phyloP scores from a whole-genome alignment of 2,329 filamentous ascomycete genomes.

The Penicillium digitatum region DNA sequence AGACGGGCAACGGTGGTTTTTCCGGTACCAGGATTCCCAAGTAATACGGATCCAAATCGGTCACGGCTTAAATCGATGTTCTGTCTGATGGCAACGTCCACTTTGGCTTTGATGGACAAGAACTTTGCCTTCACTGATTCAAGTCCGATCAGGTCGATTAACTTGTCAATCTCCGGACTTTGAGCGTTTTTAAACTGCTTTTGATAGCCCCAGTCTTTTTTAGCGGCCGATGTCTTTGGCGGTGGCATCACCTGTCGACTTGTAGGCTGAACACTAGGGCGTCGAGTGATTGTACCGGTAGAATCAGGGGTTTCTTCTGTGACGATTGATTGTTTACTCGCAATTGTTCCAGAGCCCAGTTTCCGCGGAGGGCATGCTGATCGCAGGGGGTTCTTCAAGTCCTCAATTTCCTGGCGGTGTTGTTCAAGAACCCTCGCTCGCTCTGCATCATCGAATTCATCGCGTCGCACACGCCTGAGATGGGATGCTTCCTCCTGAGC shows the following conservation, averaged over 20 bases:
- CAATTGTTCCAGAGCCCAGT: not conserved
- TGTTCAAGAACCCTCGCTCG: conserved; percentile 20
- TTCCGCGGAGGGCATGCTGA: not conserved
- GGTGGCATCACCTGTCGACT: not conserved
- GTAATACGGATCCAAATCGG: conserved; percentile 58
- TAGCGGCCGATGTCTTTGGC: conserved; percentile 26
- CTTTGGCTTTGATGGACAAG: conserved; percentile 58
- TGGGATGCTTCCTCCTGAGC: conserved; percentile 24
- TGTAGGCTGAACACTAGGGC: not conserved
- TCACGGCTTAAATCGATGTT: conserved; percentile 53
- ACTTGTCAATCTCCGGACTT: conserved; percentile 55
- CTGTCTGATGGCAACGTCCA: conserved; percentile 61
- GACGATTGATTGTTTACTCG: not conserved
- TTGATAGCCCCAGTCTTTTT: conserved; percentile 58
- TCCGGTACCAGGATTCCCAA: conserved; percentile 73
- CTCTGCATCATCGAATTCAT: conserved; percentile 20
- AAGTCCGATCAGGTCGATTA: conserved; percentile 69
- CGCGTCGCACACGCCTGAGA: conserved; percentile 16
- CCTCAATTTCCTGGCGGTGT: conserved; percentile 17
- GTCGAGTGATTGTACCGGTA: not conserved
- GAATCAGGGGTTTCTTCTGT: not conserved
- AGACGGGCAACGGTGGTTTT: conserved; percentile 73
- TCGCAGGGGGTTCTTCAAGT: conserved; percentile 4
- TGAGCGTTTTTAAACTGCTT: conserved; percentile 52
- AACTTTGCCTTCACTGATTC: conserved; percentile 65